Evolutionary conservation across 2,329 filamentous ascomycete species (phyloP), one percentile per base, ranked within the genome.

Genomic region (Saccharata proteae): DNA sequence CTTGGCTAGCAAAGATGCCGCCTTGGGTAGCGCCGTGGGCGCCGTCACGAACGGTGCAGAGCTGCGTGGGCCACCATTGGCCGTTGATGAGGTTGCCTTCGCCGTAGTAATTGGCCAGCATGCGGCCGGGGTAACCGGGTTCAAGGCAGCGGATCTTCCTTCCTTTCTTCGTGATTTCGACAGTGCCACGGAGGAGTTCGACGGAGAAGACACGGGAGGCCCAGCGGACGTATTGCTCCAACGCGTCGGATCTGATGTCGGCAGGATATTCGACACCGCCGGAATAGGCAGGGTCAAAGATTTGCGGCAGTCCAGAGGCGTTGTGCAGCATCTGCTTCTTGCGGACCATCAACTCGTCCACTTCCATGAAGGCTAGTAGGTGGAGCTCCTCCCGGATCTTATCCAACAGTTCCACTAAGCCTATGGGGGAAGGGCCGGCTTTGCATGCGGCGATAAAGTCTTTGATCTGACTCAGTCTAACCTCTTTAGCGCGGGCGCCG

Each of bases 61-160:
- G 49, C 37, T 71, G 69, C 1, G 56, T 55, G 0, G 70, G 67
- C 59, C 61, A 74, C 70, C 71, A 75, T 17, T 64, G 59, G 0
- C 64, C 63, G 7, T 60, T 57, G 1, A 64, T 43, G 2, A 66
- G 48, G 3, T 53, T 28, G 3, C 54, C 54, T 8, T 59, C 43
- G 2, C 64, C 64, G 22, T 54, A 46, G 31, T 50, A 52, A 4
- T 53, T 55, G 3, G 52, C 43, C 2, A 31, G 35, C 0, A 36
- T 17, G 16, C 41, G 41, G 26, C 26, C 41, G 6, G 14, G 29
- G 26, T 43, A 56, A 5, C 37, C 44, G 0, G 29, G 29, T 14
- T 49, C 47, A 11, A 55, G n/a, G n/a, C n/a, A n/a, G n/a, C n/a
- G n/a, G n/a, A n/a, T n/a, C n/a, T n/a, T n/a, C n/a, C n/a, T n/a